phyloP scores from a whole-genome alignment of 116 monocot genomes.

The Phalaenopsis hybrid region DNA sequence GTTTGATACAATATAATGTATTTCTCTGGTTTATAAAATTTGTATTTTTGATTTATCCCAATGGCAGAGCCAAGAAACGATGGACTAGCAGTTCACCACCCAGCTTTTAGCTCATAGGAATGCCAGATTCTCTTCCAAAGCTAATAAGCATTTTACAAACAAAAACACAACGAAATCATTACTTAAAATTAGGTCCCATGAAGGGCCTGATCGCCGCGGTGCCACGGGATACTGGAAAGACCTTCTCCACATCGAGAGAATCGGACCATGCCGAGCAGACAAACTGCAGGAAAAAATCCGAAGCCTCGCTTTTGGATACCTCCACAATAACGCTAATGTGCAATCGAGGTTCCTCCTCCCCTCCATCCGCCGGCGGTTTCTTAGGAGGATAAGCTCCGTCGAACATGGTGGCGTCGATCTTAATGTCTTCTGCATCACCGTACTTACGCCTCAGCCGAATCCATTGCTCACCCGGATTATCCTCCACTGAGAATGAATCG shows the following conservation, averaged over 20 bases:
- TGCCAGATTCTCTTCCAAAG: too few species aligned
- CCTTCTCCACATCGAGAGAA: constrained; percentile 59
- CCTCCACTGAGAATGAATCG: constrained; percentile 51
- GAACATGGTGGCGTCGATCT: constrained; percentile 69
- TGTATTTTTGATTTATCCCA: too few species aligned
- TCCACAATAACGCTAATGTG: constrained; percentile 76
- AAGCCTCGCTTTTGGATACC: constrained; percentile 39
- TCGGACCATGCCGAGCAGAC: constrained; percentile 86
- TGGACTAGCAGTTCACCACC: too few species aligned
- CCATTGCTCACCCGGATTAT: constrained; percentile 62
- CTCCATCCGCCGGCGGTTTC: constrained; percentile 3
- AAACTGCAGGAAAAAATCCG: constrained; percentile 36
- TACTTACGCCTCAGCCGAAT: constrained; percentile 33
- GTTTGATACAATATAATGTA: neutral
- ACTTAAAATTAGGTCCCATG: constrained; percentile 79
- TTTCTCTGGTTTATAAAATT: neutral
- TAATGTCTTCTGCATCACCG: constrained; percentile 39
- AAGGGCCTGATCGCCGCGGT: constrained; percentile 22
- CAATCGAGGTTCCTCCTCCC: constrained; percentile 26
- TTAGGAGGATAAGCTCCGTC: constrained; percentile 40
- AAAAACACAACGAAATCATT: neutral
- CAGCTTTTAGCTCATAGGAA: too few species aligned
- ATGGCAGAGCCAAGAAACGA: too few species aligned
- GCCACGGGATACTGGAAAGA: constrained; percentile 28
- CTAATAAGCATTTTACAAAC: neutral